Conservation (phyloP, 192 early-diverging fungal genomes). For the Mortierella claussenii region DNA sequence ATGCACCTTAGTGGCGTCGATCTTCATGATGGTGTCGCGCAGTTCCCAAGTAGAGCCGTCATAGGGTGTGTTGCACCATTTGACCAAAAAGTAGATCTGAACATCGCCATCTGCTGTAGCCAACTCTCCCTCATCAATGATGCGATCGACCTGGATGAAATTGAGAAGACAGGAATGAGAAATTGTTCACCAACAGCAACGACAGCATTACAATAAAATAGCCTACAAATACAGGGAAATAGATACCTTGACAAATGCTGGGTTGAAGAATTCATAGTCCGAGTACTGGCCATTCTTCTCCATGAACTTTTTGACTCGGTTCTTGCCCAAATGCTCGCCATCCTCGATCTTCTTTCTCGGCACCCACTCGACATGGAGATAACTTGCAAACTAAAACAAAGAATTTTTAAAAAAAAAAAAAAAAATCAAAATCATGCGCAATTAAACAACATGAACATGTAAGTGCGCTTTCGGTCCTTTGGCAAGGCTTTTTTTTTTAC, state of each 20-base stretch:
- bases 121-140: conserved; percentile 86
- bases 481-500: conserved; percentile 44
- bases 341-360: conserved; percentile 55
- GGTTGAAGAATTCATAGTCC: conserved; percentile 71
- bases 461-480: too few relatives aligned
- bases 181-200: background rate
- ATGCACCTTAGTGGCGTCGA: conserved; percentile 70
- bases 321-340: conserved; percentile 69
- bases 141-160: conserved; percentile 71
- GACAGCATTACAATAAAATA: too few relatives aligned
- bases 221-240: too few relatives aligned
- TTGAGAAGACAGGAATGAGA: background rate
- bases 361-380: conserved; percentile 80
- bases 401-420: background rate
- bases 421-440: background rate
- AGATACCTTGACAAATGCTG: conserved; percentile 71
- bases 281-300: conserved; percentile 68
- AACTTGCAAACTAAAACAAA: conserved; percentile 70
- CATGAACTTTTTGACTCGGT: conserved; percentile 79
- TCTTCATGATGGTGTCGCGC: conserved; percentile 60
- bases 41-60: conserved; percentile 81
- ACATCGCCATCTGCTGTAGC: conserved; percentile 60
- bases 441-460: conserved; percentile 54
- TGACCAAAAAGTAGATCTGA: conserved; percentile 77
- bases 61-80: conserved; percentile 79